phyloP scores from a whole-genome alignment of 1,139 yeast species.

The Yamadazyma dendronema region DNA sequence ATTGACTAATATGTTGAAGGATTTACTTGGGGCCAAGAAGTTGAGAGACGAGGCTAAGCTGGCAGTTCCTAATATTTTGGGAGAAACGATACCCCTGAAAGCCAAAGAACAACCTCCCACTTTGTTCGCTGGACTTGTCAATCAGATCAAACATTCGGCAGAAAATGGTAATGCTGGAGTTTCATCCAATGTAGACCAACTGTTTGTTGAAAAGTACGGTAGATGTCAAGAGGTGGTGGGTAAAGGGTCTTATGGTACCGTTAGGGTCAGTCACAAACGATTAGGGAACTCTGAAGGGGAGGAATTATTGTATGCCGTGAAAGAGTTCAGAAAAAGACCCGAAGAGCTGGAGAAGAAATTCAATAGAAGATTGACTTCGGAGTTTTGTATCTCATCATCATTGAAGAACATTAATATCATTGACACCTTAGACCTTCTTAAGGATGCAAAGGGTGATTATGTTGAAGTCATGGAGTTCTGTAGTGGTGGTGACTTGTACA shows the following conservation, averaged over 20 bases:
- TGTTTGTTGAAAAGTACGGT: constrained; percentile 50
- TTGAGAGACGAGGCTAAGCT: constrained; percentile 77
- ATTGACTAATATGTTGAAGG: constrained; percentile 81
- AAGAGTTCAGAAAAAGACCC: constrained; percentile 44
- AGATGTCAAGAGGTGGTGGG: constrained; percentile 52
- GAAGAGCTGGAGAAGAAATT: constrained; percentile 46
- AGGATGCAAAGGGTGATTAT: constrained; percentile 89
- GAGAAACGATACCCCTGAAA: constrained; percentile 8
- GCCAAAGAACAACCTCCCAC: constrained; percentile 56
- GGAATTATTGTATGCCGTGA: constrained; percentile 46
- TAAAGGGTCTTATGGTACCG: constrained; percentile 49
- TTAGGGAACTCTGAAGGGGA: constrained; percentile 16
- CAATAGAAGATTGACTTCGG: constrained; percentile 43
- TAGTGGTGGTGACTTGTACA: constrained; percentile 90
- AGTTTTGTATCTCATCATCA: constrained; percentile 50
- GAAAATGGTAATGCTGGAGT: constrained; percentile 5
- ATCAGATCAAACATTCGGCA: constrained; percentile 45
- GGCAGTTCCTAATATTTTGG: constrained; percentile 72
- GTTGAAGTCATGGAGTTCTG: constrained; percentile 98
- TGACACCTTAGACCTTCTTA: constrained; percentile 79
- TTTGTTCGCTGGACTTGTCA: constrained; percentile 77
- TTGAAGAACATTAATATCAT: constrained; percentile 58
- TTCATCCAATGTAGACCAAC: constrained; percentile 28
- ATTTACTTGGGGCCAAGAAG: constrained; percentile 77
- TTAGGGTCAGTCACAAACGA: constrained; percentile 45